Evolutionary conservation across 2,329 filamentous ascomycete species (phyloP), one percentile per base, ranked within the genome.

Genomic region (Plenodomus tracheiphilus): DNA sequence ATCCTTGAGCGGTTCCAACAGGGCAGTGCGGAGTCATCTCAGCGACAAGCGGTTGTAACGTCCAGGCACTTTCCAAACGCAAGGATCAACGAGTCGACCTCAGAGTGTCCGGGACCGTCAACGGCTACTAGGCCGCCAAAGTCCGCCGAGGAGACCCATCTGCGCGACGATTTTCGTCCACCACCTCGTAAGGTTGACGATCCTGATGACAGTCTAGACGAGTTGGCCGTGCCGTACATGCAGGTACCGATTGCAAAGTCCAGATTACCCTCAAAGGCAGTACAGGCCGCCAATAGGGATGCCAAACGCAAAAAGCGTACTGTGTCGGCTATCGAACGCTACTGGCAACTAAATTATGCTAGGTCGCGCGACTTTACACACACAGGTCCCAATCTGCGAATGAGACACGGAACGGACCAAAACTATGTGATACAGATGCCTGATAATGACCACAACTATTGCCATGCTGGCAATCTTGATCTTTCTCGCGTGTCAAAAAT

Each of bases 81-180:
- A 39, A 54, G 53, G 22, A 61, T 66, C 46, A 65, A 64, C 19
- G 57, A 64, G 20, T 66, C 56, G 28, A 32, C 28, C 15, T 32
- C 28, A 32, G 28, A 32, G 28, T 11, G 4, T 15, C 15, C 28
- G 9, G 28, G 15, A 32, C 28, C 9, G 15, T 32, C 13, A 32
- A 32, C 22, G 22, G 22, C 5, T 25, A 25, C 10, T 10, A 5
- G 22, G 10, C 10, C 22, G 22, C 6, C 28, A 25, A 25, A 5
- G 28, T 11, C 11, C 28, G 6, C 11, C 22, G 32, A 39, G 10
- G 41, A 28, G 28, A 28, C 34, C 3, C 35, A 56, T 20, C 45
- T 64, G 13, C 59, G 54, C n/a, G 49, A 50, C 13, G 47, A 21
- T 2, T 62, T 61, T 44, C 46, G 30, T 13, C 46, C 53, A 17